Conservation (phyloP, 2,329 filamentous ascomycete species). For the Ophiocordyceps polyrhachis-furcata region DNA sequence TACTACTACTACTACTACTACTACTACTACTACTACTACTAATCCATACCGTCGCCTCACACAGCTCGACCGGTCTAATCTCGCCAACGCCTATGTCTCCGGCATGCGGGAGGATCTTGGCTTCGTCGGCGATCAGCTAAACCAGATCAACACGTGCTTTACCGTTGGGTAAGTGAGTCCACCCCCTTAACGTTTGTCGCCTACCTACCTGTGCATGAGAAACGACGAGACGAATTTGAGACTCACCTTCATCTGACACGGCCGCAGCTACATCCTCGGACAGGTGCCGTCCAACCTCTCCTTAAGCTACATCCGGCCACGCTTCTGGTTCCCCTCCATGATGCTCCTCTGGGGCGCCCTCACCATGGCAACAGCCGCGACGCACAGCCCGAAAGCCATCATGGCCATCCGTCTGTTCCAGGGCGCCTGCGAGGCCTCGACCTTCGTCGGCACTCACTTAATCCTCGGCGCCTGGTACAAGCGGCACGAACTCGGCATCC, state of each 20-base stretch:
- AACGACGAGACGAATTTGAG: not conserved
- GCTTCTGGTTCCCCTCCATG: constrained; percentile 45
- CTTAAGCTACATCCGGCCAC: constrained; percentile 42
- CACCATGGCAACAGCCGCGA: constrained; percentile 34
- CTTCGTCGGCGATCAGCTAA: constrained; percentile 24
- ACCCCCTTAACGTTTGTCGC: not conserved
- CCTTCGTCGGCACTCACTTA: constrained; percentile 22
- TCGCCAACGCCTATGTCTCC: constrained; percentile 22
- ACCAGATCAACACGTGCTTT: constrained; percentile 18
- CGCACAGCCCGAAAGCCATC: constrained; percentile 16
- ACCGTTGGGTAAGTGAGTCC: constrained; percentile 13
- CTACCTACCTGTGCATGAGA: not conserved
- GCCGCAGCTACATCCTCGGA: constrained; percentile 26
- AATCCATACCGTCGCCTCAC: no score
- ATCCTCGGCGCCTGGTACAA: constrained; percentile 39
- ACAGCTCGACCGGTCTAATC: constrained; percentile 19
- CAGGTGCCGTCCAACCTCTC: constrained; percentile 43
- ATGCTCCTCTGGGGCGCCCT: constrained; percentile 45
- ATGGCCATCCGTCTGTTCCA: constrained; percentile 22
- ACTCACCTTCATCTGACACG: not conserved
- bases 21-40: no score
- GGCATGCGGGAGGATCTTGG: constrained; percentile 27
- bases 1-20: no score
- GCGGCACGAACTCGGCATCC: constrained; percentile 39
- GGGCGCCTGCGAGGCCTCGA: constrained; percentile 19